phyloP scores from a whole-genome alignment of 805 yeast genomes.

The Nakazawaea peltata region DNA sequence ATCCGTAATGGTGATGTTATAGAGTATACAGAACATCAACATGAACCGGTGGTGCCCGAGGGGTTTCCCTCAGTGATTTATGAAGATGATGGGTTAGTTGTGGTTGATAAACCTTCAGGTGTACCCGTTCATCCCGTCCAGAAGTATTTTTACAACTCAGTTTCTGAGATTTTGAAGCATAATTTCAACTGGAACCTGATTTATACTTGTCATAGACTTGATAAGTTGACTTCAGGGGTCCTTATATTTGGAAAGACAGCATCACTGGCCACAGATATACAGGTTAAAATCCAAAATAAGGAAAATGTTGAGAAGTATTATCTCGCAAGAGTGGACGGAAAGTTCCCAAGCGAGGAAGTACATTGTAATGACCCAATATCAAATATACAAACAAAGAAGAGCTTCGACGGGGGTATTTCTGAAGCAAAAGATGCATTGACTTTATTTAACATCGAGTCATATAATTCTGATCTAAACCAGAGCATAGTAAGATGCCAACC shows the following conservation, averaged over 20 bases:
- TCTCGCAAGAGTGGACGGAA: slow-evolving; percentile 34
- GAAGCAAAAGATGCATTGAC: slow-evolving; percentile 14
- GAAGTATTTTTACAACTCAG: slow-evolving; percentile 31
- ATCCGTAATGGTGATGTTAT: slow-evolving; percentile 16
- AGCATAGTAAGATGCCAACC: slow-evolving; percentile 43
- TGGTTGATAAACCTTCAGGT: slow-evolving; percentile 44
- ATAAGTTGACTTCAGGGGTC: slow-evolving; percentile 44
- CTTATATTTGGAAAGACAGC: slow-evolving; percentile 32
- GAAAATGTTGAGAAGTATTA: slow-evolving; percentile 29
- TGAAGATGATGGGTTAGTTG: slow-evolving; percentile 30
- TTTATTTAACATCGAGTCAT: slow-evolving; percentile 11
- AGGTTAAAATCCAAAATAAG: slow-evolving; percentile 23
- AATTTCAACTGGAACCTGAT: slow-evolving; percentile 16
- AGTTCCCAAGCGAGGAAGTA: slow-evolving; percentile 26
- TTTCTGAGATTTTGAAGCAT: slow-evolving; percentile 32
- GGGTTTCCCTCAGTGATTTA: slow-evolving; percentile 21
- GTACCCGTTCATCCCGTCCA: slow-evolving; percentile 48
- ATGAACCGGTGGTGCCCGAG: slow-evolving; percentile 33
- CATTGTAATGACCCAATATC: slow-evolving; percentile 30
- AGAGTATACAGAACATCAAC: slow-evolving; percentile 30
- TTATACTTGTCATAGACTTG: slow-evolving; percentile 39
- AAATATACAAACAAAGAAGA: slow-evolving; percentile 21
- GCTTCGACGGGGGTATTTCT: slow-evolving; percentile 15
- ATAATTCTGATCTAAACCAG: slow-evolving; percentile 4
- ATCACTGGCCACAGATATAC: slow-evolving; percentile 24